phyloP scores from a whole-genome alignment of 2,329 filamentous ascomycete genomes.

The Talaromyces piceae region DNA sequence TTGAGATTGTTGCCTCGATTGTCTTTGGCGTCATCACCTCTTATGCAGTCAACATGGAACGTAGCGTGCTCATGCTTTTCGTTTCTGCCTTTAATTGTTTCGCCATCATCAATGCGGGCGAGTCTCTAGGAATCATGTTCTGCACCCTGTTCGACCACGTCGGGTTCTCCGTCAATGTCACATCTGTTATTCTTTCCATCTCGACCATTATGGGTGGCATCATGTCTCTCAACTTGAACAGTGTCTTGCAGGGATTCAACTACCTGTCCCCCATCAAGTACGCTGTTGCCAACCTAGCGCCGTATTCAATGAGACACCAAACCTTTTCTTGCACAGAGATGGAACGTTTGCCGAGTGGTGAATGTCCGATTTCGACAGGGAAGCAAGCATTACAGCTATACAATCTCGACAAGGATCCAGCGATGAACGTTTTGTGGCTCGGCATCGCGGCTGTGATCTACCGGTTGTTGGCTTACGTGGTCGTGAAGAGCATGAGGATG shows the following conservation, averaged over 20 bases:
- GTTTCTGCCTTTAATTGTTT: constrained; percentile 62
- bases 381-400: constrained; percentile 62
- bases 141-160: constrained; percentile 69
- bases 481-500: constrained; percentile 25
- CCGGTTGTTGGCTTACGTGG: constrained; percentile 45
- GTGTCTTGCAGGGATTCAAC: constrained; percentile 60
- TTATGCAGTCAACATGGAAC: constrained; percentile 58
- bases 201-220: constrained; percentile 65
- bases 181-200: constrained; percentile 61
- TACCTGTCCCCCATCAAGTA: constrained; percentile 67
- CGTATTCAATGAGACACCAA: constrained; percentile 56
- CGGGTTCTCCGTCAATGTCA: constrained; percentile 68
- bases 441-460: constrained; percentile 60
- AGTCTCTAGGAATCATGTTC: constrained; percentile 71
- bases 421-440: constrained; percentile 55
- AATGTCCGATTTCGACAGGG: constrained; percentile 59
- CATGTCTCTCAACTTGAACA: constrained; percentile 62
- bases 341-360: constrained; percentile 53
- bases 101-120: constrained; percentile 65
- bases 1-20: constrained; percentile 59
- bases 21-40: constrained; percentile 59
- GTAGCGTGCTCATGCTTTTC: constrained; percentile 59
- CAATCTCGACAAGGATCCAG: constrained; percentile 54
- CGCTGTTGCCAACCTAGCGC: constrained; percentile 57
- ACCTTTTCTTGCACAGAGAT: constrained; percentile 56